Evolutionary conservation across 176 grass and related monocot species (phyloP), one percentile per base, ranked within the genome.

Genomic region (Tuctoria greenei): DNA sequence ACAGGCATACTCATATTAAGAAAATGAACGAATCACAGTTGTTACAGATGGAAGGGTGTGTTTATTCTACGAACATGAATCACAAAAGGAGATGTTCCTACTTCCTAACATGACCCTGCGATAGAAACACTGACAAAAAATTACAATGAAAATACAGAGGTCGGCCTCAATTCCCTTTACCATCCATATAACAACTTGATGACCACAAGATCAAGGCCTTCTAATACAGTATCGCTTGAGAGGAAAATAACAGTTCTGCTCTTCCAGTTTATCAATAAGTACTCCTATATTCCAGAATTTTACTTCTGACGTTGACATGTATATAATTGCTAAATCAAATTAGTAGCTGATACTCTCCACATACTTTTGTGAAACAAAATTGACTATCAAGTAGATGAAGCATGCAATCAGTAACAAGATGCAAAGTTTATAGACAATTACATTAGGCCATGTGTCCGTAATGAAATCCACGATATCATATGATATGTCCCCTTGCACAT

Each of bases 401-500:
- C 1, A 69, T 59, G 28, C 51, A 79, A 38, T 59, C 12, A 21
- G 61, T 38, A 59, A 77, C 67, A 58, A 74, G 62, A 78, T 21
- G 44, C 28, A 78, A 55, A 75, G 49, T 72, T 59, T 40, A 66
- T 66, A 16, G 77, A 75, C 66, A 34, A 52, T 99, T 92, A 99
- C 96, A 77, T 90, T 89, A 50, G 92, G 89, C 96, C 96, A 99
- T 67, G 96, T 99, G 64, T 95, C 96, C 50, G 96, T 99, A 84
- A 99, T 83, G 80, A 90, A 99, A 58, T 95, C 92, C 71, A 95
- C 92, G 35, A 95, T 84, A 50, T 99, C 96, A 83, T 99, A 99
- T 78, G 96, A 85, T 82, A 99, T 99, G 77, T 99, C 92, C 47
- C 96, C 96, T 95, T 99, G 96, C 31, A 99, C 96, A 31, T 99